Base-by-base conservation (phyloP, 805 yeast species). In the Osmozyma mogii region DNA sequence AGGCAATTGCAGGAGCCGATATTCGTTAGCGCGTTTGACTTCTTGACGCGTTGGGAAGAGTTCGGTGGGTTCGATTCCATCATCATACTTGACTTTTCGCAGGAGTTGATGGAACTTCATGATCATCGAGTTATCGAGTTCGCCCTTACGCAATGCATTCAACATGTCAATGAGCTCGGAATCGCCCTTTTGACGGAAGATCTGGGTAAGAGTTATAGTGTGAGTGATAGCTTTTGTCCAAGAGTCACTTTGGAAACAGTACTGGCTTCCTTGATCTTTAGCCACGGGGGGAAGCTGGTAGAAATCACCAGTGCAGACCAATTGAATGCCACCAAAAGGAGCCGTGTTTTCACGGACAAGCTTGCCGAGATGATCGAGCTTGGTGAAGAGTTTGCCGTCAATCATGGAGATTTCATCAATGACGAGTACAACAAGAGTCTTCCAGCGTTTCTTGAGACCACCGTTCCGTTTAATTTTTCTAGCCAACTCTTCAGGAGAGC, bases 391-490 rank as follows among this genome's bases (percentile, higher is more conserved):
- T 4, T 58, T 64, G 4, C 82, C 88, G 46, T 81, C 84, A 22
- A 83, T 69, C 94, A 83, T 83, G 3, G 87, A 78, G 9, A 83
- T 67, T 44, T 83, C 94, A 58, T 83, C 94, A 28, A 83, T 68
- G 32, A 83, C 68, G 27, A 83, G 56, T 0, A 81, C 89, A 30
- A 65, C 61, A 9, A 72, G 53, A 3, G 49, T 45, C 24, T 46
- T 50, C 94, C 94, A 83, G 32, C 75, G 64, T 11, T 57, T 57
- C 7, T 50, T 40, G 7, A 72, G 66, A 32, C 67, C 67, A 27
- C 62, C 69, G 18, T 70, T 70, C 33, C 73, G 58, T 38, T 65
- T 68, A 5, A 82, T 67, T 41, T 70, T 78, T 35, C 57, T 69
- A 6, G 72, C 48, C 11, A 83, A 43, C 2, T 51, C 51, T 2